These are phyloP conservation scores for Nidula niveotomentosa DNA, from an alignment of 1,284 basidiomycete species.

Conservation along the genomic window DNA sequence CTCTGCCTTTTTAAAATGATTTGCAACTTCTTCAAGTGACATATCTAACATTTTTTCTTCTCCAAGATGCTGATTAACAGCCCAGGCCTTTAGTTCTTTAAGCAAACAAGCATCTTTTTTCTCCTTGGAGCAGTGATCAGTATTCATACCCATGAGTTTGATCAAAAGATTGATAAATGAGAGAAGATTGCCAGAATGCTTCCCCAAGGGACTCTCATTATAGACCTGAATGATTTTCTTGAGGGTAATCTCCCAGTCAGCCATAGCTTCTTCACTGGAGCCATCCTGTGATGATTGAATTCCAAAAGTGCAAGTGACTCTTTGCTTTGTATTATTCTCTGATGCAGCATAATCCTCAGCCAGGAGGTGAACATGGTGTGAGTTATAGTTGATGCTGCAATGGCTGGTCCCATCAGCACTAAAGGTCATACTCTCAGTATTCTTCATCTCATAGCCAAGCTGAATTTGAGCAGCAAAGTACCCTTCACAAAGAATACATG, in stretches of 20 bases:
- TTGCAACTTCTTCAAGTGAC: background rate
- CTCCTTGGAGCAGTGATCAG: slow-evolving; percentile 15
- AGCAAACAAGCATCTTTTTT: slow-evolving; percentile 9
- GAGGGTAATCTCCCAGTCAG: slow-evolving; percentile 10
- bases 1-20: background rate
- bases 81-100: background rate
- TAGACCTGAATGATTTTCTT: slow-evolving; percentile 10
- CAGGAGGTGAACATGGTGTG: slow-evolving; percentile 11
- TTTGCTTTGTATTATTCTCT: background rate
- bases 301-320: slow-evolving; percentile 13
- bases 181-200: slow-evolving; percentile 5
- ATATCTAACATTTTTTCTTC: background rate
- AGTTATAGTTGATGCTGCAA: slow-evolving; percentile 14
- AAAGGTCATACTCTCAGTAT: slow-evolving; percentile 4
- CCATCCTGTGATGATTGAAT: slow-evolving; percentile 13
- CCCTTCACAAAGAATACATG: slow-evolving; percentile 16
- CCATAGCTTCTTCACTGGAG: slow-evolving; percentile 15
- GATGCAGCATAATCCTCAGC: slow-evolving; percentile 7
- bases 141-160: slow-evolving; percentile 13
- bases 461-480: slow-evolving; percentile 17
- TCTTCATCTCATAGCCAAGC: slow-evolving; percentile 17
- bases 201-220: slow-evolving; percentile 13
- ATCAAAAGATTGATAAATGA: slow-evolving; percentile 10
- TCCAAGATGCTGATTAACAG: background rate
- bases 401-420: slow-evolving; percentile 16